phyloP scores from a whole-genome alignment of 2,329 filamentous ascomycete genomes.

The Domatiomyces catenatus region DNA sequence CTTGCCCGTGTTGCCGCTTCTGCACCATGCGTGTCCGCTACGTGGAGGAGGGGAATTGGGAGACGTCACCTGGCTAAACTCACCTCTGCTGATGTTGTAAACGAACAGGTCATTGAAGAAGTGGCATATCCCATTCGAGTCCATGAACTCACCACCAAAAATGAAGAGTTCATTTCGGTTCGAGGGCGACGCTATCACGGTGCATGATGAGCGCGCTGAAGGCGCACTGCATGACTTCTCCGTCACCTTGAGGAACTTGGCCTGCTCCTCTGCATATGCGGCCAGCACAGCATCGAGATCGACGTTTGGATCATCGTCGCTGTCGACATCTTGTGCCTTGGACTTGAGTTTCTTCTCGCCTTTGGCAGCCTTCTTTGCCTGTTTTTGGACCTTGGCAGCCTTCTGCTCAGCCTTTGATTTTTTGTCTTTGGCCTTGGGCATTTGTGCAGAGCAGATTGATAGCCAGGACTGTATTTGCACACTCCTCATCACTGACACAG shows the following conservation, averaged over 20 bases:
- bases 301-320: constrained; percentile 80
- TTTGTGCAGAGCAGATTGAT: background rate
- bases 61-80: constrained; percentile 80
- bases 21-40: constrained; percentile 87
- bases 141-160: constrained; percentile 92
- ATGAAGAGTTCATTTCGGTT: constrained; percentile 79
- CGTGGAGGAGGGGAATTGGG: constrained; percentile 83
- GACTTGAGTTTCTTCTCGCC: constrained; percentile 68
- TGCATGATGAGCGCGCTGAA: constrained; percentile 61
- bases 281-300: constrained; percentile 88
- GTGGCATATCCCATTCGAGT: constrained; percentile 51
- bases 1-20: constrained; percentile 67
- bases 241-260: constrained; percentile 84
- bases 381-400: constrained; percentile 50
- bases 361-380: constrained; percentile 63
- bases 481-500: background rate
- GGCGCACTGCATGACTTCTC: constrained; percentile 62
- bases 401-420: constrained; percentile 41
- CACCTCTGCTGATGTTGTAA: constrained; percentile 64
- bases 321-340: constrained; percentile 46
- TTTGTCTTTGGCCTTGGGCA: constrained; percentile 36
- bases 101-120: constrained; percentile 55
- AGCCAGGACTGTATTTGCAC: background rate
- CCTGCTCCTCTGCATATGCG: constrained; percentile 83
- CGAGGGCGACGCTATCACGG: constrained; percentile 68